phyloP scores from a whole-genome alignment of 202 grass and related monocot species.

The Hordeum pubiflorum region DNA sequence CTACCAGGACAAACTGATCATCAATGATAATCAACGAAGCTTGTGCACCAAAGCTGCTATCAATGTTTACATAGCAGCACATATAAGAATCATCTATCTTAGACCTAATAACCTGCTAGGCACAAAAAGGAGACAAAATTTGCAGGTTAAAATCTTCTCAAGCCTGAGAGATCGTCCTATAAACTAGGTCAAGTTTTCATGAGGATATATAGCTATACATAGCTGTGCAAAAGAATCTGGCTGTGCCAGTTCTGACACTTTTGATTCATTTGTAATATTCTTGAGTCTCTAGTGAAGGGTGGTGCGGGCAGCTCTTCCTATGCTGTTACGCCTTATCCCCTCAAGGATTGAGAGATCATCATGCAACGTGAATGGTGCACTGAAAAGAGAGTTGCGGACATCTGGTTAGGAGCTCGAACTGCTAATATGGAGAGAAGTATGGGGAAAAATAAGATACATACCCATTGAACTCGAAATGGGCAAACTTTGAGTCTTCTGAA shows the following conservation, averaged over 20 bases:
- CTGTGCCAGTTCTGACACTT: conserved; percentile 14
- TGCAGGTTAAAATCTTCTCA: conserved; percentile 34
- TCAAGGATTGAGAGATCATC: conserved; percentile 80
- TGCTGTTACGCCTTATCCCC: conserved; percentile 37
- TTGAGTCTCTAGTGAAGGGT: conserved; percentile 1
- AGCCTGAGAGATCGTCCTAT: conserved; percentile 9
- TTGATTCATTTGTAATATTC: conserved; percentile 12
- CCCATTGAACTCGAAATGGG: conserved; percentile 68
- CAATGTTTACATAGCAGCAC: conserved; percentile 23
- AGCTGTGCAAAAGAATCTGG: conserved; percentile 37
- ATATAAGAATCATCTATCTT: conserved; percentile 26
- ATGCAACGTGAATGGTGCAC: conserved; percentile 69
- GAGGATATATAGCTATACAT: conserved; percentile 35
- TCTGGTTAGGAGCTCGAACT: conserved; percentile 14
- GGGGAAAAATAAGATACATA: conserved; percentile 24
- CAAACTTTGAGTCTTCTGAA: conserved; percentile 61
- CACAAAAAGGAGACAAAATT: conserved; percentile 46
- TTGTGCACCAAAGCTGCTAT: neutral
- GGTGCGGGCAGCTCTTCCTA: conserved; percentile 28
- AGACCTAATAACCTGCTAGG: conserved; percentile 30
- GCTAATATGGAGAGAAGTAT: conserved; percentile 21
- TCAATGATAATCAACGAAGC: neutral
- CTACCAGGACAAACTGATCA: neutral
- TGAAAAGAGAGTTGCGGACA: conserved; percentile 34
- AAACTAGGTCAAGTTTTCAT: conserved; percentile 35